Percentiles rank a stretch among this genome's conserved stretches.
Conservation (phyloP, 139 green algal species). For the Nannochloris sp. region DNA sequence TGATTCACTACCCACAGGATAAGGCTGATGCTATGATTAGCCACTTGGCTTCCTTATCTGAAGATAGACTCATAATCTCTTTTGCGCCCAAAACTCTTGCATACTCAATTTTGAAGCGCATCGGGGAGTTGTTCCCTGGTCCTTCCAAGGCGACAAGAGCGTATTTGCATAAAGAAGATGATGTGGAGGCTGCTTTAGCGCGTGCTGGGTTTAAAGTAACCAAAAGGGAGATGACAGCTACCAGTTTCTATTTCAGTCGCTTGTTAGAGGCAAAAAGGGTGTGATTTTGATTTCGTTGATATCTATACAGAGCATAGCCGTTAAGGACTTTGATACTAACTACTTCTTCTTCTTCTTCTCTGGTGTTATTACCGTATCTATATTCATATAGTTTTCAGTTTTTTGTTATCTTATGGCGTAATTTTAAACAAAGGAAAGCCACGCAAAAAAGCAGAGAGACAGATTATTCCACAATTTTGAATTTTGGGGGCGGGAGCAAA, state of each 20-base stretch:
- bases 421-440: too few relatives aligned
- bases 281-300: too few relatives aligned
- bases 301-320: too few relatives aligned
- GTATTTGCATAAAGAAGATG: conserved; percentile 92
- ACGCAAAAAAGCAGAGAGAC: too few relatives aligned
- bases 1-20: conserved; percentile 99
- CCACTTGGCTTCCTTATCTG: conserved; percentile 80
- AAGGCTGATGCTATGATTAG: conserved; percentile 89
- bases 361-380: too few relatives aligned
- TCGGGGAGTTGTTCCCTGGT: conserved; percentile 96
- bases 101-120: conserved; percentile 81
- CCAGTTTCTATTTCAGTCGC: conserved; percentile 95
- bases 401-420: too few relatives aligned
- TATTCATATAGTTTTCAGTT: too few relatives aligned
- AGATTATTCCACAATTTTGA: too few relatives aligned
- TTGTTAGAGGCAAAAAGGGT: conserved; percentile 53
- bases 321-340: too few relatives aligned
- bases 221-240: conserved; percentile 95
- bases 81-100: conserved; percentile 89
- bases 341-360: too few relatives aligned
- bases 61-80: conserved; percentile 85
- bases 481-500: too few relatives aligned
- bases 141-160: conserved; percentile 83
- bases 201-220: conserved; percentile 41
- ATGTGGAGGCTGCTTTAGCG: conserved; percentile 84